Evolutionary conservation across 2,329 filamentous ascomycete species (phyloP).

Genomic region (Epichloe scottii): DNA sequence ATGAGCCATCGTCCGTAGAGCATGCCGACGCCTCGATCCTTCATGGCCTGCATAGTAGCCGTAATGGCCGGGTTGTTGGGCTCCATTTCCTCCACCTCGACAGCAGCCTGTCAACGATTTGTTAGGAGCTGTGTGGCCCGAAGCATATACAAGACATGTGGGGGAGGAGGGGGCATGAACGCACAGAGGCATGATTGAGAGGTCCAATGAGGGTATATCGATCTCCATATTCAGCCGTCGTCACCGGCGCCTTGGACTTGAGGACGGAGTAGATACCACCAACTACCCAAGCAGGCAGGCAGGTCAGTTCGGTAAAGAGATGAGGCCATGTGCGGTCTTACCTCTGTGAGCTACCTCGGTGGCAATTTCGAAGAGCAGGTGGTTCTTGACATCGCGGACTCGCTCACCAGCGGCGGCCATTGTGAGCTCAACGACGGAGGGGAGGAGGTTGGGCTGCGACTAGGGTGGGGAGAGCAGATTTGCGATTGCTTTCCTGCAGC

Average conservation of each 20-base stretch:
- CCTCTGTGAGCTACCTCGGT: conserved; percentile 96
- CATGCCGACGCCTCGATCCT: conserved; percentile 76
- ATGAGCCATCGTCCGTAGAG: conserved; percentile 96
- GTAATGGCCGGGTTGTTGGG: conserved; percentile 69
- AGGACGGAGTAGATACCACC: conserved; percentile 98
- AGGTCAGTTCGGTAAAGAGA: background rate
- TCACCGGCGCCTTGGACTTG: conserved; percentile 97
- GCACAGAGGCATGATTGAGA: conserved; percentile 78
- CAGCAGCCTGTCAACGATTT: conserved; percentile 56
- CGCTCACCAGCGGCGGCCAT: conserved; percentile 37
- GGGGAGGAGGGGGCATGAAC: conserved; percentile 16
- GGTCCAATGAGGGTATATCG: conserved; percentile 92
- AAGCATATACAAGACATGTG: background rate
- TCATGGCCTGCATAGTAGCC: conserved; percentile 83
- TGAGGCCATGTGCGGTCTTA: conserved; percentile 27
- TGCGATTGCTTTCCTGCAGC: background rate
- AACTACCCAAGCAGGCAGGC: conserved; percentile 39
- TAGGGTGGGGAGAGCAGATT: background rate
- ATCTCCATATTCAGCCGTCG: conserved; percentile 96
- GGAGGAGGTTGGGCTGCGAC: background rate
- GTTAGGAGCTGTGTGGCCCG: conserved; percentile 3
- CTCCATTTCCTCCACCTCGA: conserved; percentile 89
- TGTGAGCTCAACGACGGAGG: background rate
- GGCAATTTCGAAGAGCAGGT: conserved; percentile 90
- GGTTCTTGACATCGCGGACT: conserved; percentile 74